Evolutionary conservation across 2,329 filamentous ascomycete genomes (phyloP).

Genomic region (Penicillium sclerotiorum): DNA sequence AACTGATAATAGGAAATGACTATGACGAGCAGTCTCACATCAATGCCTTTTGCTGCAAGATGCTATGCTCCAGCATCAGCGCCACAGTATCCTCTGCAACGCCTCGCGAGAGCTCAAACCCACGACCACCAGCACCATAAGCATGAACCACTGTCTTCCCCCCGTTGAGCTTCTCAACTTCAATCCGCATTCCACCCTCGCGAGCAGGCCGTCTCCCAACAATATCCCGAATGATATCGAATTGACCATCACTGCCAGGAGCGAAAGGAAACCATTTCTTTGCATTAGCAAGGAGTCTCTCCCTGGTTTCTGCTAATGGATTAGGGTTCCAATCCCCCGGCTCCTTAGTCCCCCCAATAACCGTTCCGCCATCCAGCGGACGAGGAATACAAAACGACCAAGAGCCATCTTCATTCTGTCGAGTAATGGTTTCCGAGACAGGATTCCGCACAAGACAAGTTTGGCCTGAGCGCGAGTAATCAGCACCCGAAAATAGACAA

Average conservation of each 20-base stretch:
- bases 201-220: conserved; percentile 50
- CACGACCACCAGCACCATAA: conserved; percentile 64
- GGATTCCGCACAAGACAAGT: conserved; percentile 52
- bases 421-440: conserved; percentile 55
- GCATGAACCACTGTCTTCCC: conserved; percentile 51
- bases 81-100: conserved; percentile 55
- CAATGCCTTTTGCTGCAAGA: conserved; percentile 21
- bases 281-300: conserved; percentile 49
- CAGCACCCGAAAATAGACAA: background rate
- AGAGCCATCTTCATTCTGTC: conserved; percentile 63
- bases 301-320: conserved; percentile 52
- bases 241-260: conserved; percentile 36
- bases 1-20: background rate
- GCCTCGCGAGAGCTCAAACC: conserved; percentile 64
- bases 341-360: conserved; percentile 69
- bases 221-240: conserved; percentile 50
- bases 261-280: conserved; percentile 46
- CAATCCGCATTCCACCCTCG: conserved; percentile 55
- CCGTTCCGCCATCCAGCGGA: conserved; percentile 63
- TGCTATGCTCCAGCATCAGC: conserved; percentile 38
- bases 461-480: conserved; percentile 37
- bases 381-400: conserved; percentile 67
- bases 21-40: background rate
- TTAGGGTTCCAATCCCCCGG: conserved; percentile 57
- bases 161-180: conserved; percentile 48